Evolutionary conservation across 169 alveolate species (phyloP), one percentile per base, ranked within the genome.

Genomic region (Eimeria sp.): DNA sequence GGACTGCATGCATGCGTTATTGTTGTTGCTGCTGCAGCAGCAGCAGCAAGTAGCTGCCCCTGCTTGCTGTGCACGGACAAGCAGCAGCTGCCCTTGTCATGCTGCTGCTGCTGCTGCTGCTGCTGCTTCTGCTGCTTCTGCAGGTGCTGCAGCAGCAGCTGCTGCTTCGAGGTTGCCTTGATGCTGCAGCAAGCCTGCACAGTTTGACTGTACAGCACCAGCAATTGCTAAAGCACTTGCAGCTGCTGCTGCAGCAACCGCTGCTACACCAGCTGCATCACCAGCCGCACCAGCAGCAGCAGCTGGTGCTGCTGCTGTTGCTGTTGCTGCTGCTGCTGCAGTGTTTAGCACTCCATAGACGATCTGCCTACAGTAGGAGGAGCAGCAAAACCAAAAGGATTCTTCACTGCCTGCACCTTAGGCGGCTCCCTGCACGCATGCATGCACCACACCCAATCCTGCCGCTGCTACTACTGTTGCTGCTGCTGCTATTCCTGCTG

Each of bases 321-420:
- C 40, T 14, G 78, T 25, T 14, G 78, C 78, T 14, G 78, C 25
- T n/a, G 78, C 78, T n/a, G 78, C 27, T 67, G 78, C 40, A 61
- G 25, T 20, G 4, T 25, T 75, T 51, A 75, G 86, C 86, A 75
- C 49, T 75, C 86, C 86, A 75, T 75, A 10, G 86, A n/a, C 11
- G 86, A 75, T 30, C 86, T 22, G 51, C 86, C 67, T 34, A 34
- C 92, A 16, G 45, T 20, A n/a, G 94, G 67, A 11, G 94, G 94
- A 20, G 94, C 80, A 7, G 94, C 27, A 45, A 87, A 27, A 25
- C 94, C 94, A 70, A 87, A 87, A 4, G 94, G 94, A 49, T 87
- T 87, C 51, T 67, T 87, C 27, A 82, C 94, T 18, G 94, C 94
- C 67, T 87, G 94, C 57, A 87, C 83, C 47, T 87, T 87, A 4